Evolutionary conservation across 805 yeast genomes (phyloP).

Genomic region (Candida sonorensis): DNA sequence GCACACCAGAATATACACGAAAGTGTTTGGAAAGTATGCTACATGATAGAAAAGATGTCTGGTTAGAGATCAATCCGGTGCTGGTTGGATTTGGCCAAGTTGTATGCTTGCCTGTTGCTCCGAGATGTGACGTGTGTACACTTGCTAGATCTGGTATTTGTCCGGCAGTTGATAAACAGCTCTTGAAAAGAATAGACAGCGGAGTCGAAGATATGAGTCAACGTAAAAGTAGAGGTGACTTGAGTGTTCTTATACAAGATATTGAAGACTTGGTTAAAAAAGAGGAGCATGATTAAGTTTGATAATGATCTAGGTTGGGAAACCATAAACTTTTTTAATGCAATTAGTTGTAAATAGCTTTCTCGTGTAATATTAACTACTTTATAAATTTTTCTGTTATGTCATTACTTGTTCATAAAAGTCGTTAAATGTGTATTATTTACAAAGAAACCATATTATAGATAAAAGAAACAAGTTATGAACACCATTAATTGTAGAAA

Average conservation of each 20-base stretch:
- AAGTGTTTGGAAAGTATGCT: conserved; percentile 65
- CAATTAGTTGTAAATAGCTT: no score
- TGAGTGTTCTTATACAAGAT: conserved; percentile 29
- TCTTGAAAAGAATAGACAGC: conserved; percentile 26
- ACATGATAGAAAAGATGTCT: conserved; percentile 47
- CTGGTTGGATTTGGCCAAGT: conserved; percentile 93
- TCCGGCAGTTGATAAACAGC: conserved; percentile 44
- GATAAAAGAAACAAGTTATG: no score
- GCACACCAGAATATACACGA: conserved; percentile 73
- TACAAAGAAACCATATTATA: no score
- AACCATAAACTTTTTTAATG: not conserved
- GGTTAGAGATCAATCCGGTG: conserved; percentile 82
- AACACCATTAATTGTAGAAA: not conserved
- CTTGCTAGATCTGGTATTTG: conserved; percentile 50
- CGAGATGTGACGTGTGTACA: conserved; percentile 66
- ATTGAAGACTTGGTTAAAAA: conserved; percentile 24
- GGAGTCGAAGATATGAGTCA: conserved; percentile 19
- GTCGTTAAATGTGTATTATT: no score
- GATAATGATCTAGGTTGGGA: no score
- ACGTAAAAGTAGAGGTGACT: conserved; percentile 35
- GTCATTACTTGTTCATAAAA: no score
- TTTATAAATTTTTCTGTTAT: no score
- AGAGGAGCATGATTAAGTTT: not conserved
- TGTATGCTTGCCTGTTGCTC: conserved; percentile 66
- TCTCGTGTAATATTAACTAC: no score